These are phyloP conservation scores for Monosporozyma unispora DNA, from an alignment of 805 yeast genomes.

Conservation along the genomic window DNA sequence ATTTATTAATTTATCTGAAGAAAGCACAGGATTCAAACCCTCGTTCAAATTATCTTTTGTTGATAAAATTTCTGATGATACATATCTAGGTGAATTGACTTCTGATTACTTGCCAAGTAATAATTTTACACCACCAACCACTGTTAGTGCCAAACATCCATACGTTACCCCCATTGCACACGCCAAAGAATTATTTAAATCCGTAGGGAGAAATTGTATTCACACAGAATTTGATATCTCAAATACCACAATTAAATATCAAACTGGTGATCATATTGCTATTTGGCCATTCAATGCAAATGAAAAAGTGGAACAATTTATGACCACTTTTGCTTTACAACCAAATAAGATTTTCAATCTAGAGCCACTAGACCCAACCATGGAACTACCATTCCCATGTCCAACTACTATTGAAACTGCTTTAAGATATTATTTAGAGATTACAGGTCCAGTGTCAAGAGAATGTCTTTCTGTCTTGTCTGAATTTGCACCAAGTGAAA, in stretches of 20 bases:
- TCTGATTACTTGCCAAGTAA: conserved; percentile 38
- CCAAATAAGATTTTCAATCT: conserved; percentile 51
- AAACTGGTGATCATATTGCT: conserved; percentile 95
- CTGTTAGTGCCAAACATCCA: conserved; percentile 41
- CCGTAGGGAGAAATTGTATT: conserved; percentile 60
- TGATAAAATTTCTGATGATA: conserved; percentile 33
- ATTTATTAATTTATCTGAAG: conserved; percentile 38
- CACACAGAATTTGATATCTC: conserved; percentile 85
- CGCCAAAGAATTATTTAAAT: conserved; percentile 63
- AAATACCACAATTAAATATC: conserved; percentile 63
- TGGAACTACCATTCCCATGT: conserved; percentile 52
- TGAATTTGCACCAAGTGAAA: conserved; percentile 70
- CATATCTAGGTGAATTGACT: conserved; percentile 78
- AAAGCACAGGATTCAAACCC: conserved; percentile 53
- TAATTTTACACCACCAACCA: conserved; percentile 46
- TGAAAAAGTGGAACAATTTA: conserved; percentile 60
- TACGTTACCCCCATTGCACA: conserved; percentile 57
- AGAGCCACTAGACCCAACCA: conserved; percentile 62
- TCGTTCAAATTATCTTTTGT: conserved; percentile 38
- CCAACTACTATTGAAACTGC: conserved; percentile 88
- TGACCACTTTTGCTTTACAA: conserved; percentile 51
- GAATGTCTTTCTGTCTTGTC: conserved; percentile 66
- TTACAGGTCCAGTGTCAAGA: conserved; percentile 88
- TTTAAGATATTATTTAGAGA: conserved; percentile 79
- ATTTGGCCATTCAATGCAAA: conserved; percentile 87